Base-by-base conservation (phyloP, 768 basidiomycete species). In the Phaeotremella fagi region DNA sequence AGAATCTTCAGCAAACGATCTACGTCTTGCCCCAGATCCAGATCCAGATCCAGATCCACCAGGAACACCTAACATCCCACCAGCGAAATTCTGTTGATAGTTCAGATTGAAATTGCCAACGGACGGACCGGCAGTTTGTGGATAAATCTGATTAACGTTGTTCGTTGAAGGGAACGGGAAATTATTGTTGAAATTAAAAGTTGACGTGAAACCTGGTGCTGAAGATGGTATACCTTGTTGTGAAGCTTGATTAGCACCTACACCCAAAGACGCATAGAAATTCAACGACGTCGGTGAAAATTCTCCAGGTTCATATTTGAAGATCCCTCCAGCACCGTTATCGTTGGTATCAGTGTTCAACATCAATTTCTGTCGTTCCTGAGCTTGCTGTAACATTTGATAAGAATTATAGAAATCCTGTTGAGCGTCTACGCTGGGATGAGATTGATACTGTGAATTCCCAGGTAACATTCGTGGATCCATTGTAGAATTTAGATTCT, bases 281-380 rank as follows among this genome's bases (percentile, higher is more conserved):
- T 64, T 64, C 46, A 66, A 51, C 4, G 64, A 64, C 2, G 68
- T 70, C 12, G 68, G 68, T 25, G 68, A 70, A 31, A 70, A 61
- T 44, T 63, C 54, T 4, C 61, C 61, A 14, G 68, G 63, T 29
- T 59, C 54, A 47, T 59, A 64, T 25, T 68, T 64, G 42, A 62
- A 38, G 16, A 54, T 54, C 27, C 60, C 59, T 6, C 36, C 44
- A 22, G 12, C 20, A 41, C 38, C 38, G 22, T 41, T 41, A 6
- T 9, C 20, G 38, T 6, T 6, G 6, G 18, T 14, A 41, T 22
- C 38, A 20, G 38, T 41, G 20, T 41, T 20, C 6, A 41, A 20
- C 38, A 41, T 41, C 38, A 41, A 41, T 12, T 20, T 12, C 12
- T 46, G 41, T n/a, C 65, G 43, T 55, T 69, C 64, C 43, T 63